Conservation (phyloP, 352 stramenopile species). For the Phytophthora citrophthora region DNA sequence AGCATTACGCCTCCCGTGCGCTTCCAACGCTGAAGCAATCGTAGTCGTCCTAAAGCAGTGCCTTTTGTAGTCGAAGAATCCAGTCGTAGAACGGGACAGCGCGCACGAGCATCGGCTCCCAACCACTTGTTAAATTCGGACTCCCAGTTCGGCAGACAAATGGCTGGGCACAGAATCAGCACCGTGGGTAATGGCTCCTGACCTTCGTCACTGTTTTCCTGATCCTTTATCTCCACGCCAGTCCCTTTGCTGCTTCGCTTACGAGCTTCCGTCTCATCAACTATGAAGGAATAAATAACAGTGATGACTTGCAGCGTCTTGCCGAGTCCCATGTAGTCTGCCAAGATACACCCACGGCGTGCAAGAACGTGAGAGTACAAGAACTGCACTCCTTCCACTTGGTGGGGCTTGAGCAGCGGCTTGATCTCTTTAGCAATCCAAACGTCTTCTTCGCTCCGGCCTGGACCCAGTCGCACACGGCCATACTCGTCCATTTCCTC, state of each 20-base stretch:
- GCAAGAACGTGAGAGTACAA: constrained; percentile 60
- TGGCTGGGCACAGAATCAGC: constrained; percentile 96
- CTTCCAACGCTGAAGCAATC: constrained; percentile 79
- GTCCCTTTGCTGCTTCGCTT: constrained; percentile 8
- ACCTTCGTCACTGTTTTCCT: constrained; percentile 2
- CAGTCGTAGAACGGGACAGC: constrained; percentile 66
- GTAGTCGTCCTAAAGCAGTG: constrained; percentile 53
- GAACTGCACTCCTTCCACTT: constrained; percentile 78
- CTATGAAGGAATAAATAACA: constrained; percentile 82
- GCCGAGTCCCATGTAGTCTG: constrained; percentile 91
- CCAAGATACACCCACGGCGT: constrained; percentile 82
- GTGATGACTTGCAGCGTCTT: constrained; percentile 91
- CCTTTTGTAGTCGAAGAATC: constrained; percentile 68
- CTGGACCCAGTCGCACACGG: constrained; percentile 52
- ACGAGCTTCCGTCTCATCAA: constrained; percentile 47
- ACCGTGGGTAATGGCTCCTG: constrained; percentile 45
- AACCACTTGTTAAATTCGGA: constrained; percentile 98
- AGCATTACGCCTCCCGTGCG: constrained; percentile 76
- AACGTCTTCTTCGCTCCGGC: constrained; percentile 26
- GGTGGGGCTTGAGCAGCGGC: constrained; percentile 77
- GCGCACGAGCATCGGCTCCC: constrained; percentile 50
- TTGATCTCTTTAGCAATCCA: constrained; percentile 85
- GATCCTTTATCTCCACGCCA: background rate
- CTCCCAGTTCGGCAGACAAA: constrained; percentile 97
- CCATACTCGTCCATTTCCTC: constrained; percentile 57